Evolutionary conservation across 2,329 filamentous ascomycete species (phyloP).

Genomic region (Ophiostoma ips): DNA sequence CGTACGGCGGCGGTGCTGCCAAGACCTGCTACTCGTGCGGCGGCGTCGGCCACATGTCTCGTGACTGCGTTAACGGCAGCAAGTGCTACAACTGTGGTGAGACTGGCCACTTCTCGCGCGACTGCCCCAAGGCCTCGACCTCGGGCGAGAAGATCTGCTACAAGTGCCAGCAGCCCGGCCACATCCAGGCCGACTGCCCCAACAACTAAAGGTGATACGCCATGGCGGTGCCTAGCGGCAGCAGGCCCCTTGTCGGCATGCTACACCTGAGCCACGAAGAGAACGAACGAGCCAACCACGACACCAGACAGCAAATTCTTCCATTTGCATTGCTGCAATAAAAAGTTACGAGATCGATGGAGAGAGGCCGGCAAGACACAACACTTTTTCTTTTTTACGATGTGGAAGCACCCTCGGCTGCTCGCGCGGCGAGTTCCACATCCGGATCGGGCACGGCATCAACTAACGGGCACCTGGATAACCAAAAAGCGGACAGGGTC

Average conservation of each 20-base stretch:
- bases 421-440: slow-evolving; percentile 15
- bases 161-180: slow-evolving; percentile 74
- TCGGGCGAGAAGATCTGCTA: slow-evolving; percentile 94
- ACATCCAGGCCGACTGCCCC: slow-evolving; percentile 89
- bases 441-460: slow-evolving; percentile 17
- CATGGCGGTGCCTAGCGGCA: slow-evolving; percentile 4
- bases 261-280: slow-evolving; percentile 6
- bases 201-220: slow-evolving; percentile 42
- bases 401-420: slow-evolving; percentile 14
- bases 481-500: slow-evolving; percentile 14
- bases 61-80: slow-evolving; percentile 94
- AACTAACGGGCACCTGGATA: slow-evolving; percentile 21
- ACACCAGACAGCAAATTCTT: slow-evolving; percentile 9
- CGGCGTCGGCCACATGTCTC: slow-evolving; percentile 91
- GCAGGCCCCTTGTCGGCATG: slow-evolving; percentile 10
- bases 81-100: slow-evolving; percentile 99
- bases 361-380: slow-evolving; percentile 18
- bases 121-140: slow-evolving; percentile 85
- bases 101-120: slow-evolving; percentile 86
- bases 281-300: slow-evolving; percentile 11
- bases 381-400: slow-evolving; percentile 19
- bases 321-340: slow-evolving; percentile 7
- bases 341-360: slow-evolving; percentile 11
- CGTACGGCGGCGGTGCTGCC: slow-evolving; percentile 16
- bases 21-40: slow-evolving; percentile 98